Conservation (phyloP, 2,329 filamentous ascomycete species). For the Akanthomyces muscarius region DNA sequence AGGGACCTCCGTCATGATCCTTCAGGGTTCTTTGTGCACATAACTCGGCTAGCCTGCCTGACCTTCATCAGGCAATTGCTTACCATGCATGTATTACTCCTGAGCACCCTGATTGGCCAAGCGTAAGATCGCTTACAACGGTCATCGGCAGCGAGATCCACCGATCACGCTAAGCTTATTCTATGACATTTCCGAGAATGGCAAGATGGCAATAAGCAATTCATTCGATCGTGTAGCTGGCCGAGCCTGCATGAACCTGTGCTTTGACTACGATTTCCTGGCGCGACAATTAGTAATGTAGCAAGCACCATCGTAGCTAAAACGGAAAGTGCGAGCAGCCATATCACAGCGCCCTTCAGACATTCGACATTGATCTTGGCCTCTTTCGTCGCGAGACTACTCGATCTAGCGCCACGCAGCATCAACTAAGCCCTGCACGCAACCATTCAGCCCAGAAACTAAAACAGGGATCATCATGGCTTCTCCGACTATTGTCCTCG, state of each 20-base stretch:
- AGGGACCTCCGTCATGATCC: too few relatives aligned
- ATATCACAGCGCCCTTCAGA: neutral
- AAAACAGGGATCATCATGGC: neutral
- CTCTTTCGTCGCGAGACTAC: neutral
- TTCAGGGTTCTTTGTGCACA: too few relatives aligned
- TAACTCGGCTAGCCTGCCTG: too few relatives aligned
- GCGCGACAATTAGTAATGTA: neutral
- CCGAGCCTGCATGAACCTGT: too few relatives aligned
- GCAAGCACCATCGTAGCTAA: neutral
- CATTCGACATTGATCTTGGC: neutral
- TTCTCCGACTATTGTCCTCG: constrained; percentile 23
- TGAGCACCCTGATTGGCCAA: neutral
- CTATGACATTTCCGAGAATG: neutral
- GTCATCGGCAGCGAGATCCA: neutral
- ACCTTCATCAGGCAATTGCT: neutral
- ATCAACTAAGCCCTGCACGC: neutral
- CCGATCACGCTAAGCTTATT: neutral
- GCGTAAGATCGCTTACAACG: neutral
- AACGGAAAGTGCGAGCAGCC: neutral
- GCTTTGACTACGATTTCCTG: neutral
- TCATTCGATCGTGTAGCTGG: too few relatives aligned
- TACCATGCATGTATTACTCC: neutral
- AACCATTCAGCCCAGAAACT: neutral
- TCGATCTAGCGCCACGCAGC: neutral
- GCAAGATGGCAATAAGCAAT: constrained; percentile 2